Percentiles rank a stretch among this genome's conserved stretches.
phyloP scores from a whole-genome alignment of 495 filamentous ascomycete species.

The Coniosporium apollinis region DNA sequence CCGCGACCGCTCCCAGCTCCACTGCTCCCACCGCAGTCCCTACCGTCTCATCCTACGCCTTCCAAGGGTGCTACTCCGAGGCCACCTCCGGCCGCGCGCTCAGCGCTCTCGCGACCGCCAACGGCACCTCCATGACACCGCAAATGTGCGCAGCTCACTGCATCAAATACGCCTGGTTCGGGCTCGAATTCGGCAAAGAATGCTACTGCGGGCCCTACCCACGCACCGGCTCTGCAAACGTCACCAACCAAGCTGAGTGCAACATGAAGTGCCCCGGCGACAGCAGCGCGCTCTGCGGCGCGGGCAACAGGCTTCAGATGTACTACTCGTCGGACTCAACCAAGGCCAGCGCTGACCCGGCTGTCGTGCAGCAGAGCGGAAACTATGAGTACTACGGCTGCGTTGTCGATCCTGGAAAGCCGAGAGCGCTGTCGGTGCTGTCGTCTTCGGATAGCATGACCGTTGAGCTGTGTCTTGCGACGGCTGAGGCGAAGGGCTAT shows the following conservation, averaged over 20 bases:
- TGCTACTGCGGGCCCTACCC: conserved; percentile 5
- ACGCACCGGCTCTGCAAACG: too few species aligned
- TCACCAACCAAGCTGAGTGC: background rate
- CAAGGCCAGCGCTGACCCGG: too few species aligned
- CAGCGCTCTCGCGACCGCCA: background rate
- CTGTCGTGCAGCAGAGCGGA: too few species aligned
- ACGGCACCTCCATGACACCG: conserved; percentile 12
- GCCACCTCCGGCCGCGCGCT: conserved; percentile 6
- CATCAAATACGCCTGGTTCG: conserved; percentile 9
- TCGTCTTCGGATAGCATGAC: too few species aligned
- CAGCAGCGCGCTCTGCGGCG: conserved; percentile 1
- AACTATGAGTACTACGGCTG: too few species aligned
- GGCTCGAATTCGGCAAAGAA: conserved; percentile 7
- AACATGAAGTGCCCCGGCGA: conserved; percentile 4
- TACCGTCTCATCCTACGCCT: conserved; percentile 1
- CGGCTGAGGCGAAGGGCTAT: conserved; percentile 1
- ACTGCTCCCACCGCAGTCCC: background rate
- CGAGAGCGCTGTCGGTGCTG: too few species aligned
- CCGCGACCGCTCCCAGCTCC: background rate
- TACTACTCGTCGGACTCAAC: too few species aligned
- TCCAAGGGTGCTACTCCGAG: conserved; percentile 7
- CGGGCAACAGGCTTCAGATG: conserved; percentile 2
- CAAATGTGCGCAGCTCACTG: conserved; percentile 11
- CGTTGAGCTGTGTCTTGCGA: conserved; percentile 2
- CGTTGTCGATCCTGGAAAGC: too few species aligned